Evolutionary conservation across 2,329 filamentous ascomycete genomes (phyloP).

Genomic region (Xylariales sp.): DNA sequence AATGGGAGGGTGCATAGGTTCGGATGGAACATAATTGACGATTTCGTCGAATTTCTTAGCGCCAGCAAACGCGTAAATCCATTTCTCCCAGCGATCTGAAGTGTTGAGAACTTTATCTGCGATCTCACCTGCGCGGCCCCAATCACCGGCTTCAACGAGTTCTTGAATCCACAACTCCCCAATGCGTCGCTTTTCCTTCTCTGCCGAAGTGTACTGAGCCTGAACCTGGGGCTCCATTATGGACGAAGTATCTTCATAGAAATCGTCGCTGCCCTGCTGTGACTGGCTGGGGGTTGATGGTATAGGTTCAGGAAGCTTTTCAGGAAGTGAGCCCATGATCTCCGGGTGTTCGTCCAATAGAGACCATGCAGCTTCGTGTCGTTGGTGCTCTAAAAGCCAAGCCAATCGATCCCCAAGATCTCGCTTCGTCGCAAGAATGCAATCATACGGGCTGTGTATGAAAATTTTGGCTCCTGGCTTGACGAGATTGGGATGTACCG

Average conservation of each 20-base stretch:
- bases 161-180: conserved; percentile 93
- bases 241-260: conserved; percentile 69
- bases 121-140: conserved; percentile 71
- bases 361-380: conserved; percentile 83
- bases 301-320: conserved; percentile 34
- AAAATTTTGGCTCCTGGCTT: conserved; percentile 69
- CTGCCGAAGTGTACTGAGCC: conserved; percentile 59
- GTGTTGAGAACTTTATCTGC: conserved; percentile 79
- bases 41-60: conserved; percentile 88
- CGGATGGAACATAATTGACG: conserved; percentile 72
- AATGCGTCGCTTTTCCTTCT: conserved; percentile 84
- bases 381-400: conserved; percentile 79
- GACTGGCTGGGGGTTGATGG: conserved; percentile 38
- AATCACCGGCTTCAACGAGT: conserved; percentile 69
- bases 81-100: conserved; percentile 85
- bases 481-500: conserved; percentile 49
- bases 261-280: conserved; percentile 48
- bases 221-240: conserved; percentile 57
- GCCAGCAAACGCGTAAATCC: conserved; percentile 88
- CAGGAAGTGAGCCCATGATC: conserved; percentile 42
- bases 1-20: conserved; percentile 72
- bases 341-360: conserved; percentile 86
- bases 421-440: conserved; percentile 83
- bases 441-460: conserved; percentile 94
- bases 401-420: conserved; percentile 79